Evolutionary conservation across 2,329 filamentous ascomycete genomes (phyloP).

Genomic region (Penicillium expansum): DNA sequence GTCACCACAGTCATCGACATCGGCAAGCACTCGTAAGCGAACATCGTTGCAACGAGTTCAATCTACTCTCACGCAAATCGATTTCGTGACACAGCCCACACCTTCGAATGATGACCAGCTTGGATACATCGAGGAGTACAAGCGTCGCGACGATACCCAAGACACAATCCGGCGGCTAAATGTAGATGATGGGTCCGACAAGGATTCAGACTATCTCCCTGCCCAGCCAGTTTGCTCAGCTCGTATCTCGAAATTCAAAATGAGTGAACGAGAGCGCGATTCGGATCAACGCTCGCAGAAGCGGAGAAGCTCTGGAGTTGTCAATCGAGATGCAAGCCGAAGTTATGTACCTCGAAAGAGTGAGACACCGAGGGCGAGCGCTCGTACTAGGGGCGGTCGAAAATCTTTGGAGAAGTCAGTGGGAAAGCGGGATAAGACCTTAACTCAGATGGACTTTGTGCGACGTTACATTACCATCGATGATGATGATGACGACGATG

Average conservation of each 20-base stretch:
- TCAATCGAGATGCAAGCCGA: conserved; percentile 3
- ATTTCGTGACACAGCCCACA: conserved; percentile 33
- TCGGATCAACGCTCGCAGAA: conserved; percentile 13
- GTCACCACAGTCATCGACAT: conserved; percentile 16
- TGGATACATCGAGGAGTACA: conserved; percentile 31
- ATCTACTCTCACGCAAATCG: conserved; percentile 44
- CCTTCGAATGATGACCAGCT: conserved; percentile 27
- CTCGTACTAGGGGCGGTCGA: conserved; percentile 19
- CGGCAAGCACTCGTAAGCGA: conserved; percentile 21
- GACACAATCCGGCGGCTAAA: conserved; percentile 23
- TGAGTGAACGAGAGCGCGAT: conserved; percentile 2
- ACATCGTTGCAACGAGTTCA: conserved; percentile 27
- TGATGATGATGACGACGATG: conserved; percentile 35
- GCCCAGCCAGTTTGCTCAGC: conserved; percentile 10
- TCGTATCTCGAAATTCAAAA: conserved; percentile 12
- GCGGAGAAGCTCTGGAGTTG: conserved; percentile 14
- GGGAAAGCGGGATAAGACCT: conserved; percentile 35
- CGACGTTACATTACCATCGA: conserved; percentile 35
- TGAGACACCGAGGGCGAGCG: conserved; percentile 22
- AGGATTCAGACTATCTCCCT: conserved; percentile 24
- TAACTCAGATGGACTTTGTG: conserved; percentile 46
- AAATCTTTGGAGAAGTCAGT: conserved; percentile 24
- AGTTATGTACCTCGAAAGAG: conserved; percentile 15
- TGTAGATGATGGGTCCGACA: conserved; percentile 26
- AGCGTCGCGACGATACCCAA: background rate